Evolutionary conservation across 2,329 filamentous ascomycete species (phyloP), one percentile per base, ranked within the genome.

Genomic region (Ophiostoma novo-ulmi): DNA sequence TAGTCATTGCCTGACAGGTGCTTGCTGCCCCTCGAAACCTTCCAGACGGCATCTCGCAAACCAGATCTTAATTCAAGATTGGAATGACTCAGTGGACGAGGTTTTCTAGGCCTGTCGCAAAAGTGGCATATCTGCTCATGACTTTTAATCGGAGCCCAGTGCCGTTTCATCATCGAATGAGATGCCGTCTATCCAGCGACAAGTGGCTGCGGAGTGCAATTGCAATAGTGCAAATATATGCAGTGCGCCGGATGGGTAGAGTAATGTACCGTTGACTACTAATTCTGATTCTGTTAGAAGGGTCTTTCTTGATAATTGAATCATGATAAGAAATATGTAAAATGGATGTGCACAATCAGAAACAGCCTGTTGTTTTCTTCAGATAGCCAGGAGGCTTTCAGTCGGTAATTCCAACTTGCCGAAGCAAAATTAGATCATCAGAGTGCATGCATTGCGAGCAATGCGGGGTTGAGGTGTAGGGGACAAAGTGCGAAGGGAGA

Each of bases 71-170:
- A 20, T 58, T 58, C 52, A 64, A 48, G 44, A 55, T 63, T 41
- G 65, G 71, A 69, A n/a, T 14, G n/a, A 69, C 82, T 97, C 93
- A 97, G 93, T 94, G 91, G 93, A 92, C 93, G 89, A 97, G 93
- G 94, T 97, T 97, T 97, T 96, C 93, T 96, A 97, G 92, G 93
- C 93, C 93, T 97, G 93, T 92, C 93, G 82, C 92, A 92, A 91
- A 78, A 87, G 82, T 92, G 93, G 92, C 88, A 91, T 87, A 88
- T 93, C 91, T 80, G 84, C 93, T 93, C 93, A 88, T 88, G 83
- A 65, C 63, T 81, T 80, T 78, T 76, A 80, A 84, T 96, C 93
- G 90, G 93, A 94, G 93, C 93, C 93, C 93, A 97, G 93, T 97
- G 93, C 93, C 92, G 82, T 85, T 91, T 93, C 91, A 93, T 94